Percentiles rank a stretch among this genome's conserved stretches.
Evolutionary conservation across 2,329 filamentous ascomycete species (phyloP).

Genomic region (Fusarium veterinarium): DNA sequence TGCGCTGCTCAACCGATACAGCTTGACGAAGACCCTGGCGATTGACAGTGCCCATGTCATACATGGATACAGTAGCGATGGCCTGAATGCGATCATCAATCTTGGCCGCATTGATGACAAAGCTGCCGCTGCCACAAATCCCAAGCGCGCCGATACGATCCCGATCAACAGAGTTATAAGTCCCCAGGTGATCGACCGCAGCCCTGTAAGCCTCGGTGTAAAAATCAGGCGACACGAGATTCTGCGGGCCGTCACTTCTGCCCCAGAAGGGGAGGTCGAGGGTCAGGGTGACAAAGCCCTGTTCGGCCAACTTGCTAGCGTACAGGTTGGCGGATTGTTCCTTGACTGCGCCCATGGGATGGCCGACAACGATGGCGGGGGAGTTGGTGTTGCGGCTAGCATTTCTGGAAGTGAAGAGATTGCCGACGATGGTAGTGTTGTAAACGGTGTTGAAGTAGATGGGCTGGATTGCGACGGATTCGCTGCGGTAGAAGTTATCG

Average conservation of each 20-base stretch:
- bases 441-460: not conserved
- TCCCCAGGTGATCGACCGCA: not conserved
- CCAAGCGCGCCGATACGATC: not conserved
- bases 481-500: conserved; percentile 4
- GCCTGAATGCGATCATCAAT: not conserved
- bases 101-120: not conserved
- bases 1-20: not conserved
- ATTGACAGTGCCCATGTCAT: not conserved
- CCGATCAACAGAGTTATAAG: not conserved
- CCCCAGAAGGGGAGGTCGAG: conserved; percentile 1
- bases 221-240: not conserved
- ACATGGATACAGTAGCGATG: not conserved
- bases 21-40: not conserved
- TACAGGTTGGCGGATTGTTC: not conserved
- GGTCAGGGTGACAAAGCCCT: not conserved
- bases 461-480: not conserved
- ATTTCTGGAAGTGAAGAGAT: not conserved
- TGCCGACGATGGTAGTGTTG: not conserved
- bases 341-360: conserved; percentile 6
- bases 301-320: not conserved
- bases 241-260: not conserved
- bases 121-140: not conserved
- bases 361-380: not conserved
- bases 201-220: conserved; percentile 1
- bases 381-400: not conserved